These are phyloP conservation scores for Graphium sp. DNA, from an alignment of 2,329 filamentous ascomycete genomes.

Conservation along the genomic window DNA sequence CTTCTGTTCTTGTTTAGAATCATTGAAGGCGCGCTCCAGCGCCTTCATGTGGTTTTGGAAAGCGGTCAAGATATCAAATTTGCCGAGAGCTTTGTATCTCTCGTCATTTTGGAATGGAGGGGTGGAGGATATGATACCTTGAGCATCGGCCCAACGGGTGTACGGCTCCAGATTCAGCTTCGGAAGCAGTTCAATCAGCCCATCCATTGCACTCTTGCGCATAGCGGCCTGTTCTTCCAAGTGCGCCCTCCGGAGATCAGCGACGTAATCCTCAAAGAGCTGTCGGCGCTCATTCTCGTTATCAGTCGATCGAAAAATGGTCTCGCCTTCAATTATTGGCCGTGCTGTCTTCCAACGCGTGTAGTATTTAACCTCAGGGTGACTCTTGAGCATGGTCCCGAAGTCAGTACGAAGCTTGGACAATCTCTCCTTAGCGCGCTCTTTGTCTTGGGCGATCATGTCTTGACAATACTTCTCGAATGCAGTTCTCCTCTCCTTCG, in stretches of 20 bases:
- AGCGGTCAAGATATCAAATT: constrained; percentile 77
- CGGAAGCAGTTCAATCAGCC: constrained; percentile 62
- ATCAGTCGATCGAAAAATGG: constrained; percentile 81
- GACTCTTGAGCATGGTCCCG: constrained; percentile 84
- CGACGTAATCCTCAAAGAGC: constrained; percentile 85
- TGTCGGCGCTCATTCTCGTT: constrained; percentile 76
- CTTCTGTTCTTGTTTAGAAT: constrained; percentile 77
- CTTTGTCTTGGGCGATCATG: constrained; percentile 80
- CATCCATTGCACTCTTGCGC: constrained; percentile 70
- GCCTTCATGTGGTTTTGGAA: constrained; percentile 94
- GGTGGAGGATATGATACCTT: constrained; percentile 63
- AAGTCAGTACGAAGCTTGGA: constrained; percentile 89
- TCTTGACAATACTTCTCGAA: constrained; percentile 94
- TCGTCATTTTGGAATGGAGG: constrained; percentile 63
- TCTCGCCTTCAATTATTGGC: constrained; percentile 87
- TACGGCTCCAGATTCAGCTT: constrained; percentile 78
- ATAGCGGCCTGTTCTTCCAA: constrained; percentile 55
- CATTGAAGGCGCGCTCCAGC: constrained; percentile 81
- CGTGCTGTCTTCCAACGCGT: constrained; percentile 94
- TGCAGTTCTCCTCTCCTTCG: constrained; percentile 73
- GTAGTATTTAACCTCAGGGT: constrained; percentile 94
- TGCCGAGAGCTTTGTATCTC: constrained; percentile 72
- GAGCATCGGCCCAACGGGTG: constrained; percentile 85
- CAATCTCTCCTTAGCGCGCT: constrained; percentile 82
- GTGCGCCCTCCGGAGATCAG: constrained; percentile 67